Base-by-base conservation (phyloP, 305 asterid species). In the Solanum hybrid region DNA sequence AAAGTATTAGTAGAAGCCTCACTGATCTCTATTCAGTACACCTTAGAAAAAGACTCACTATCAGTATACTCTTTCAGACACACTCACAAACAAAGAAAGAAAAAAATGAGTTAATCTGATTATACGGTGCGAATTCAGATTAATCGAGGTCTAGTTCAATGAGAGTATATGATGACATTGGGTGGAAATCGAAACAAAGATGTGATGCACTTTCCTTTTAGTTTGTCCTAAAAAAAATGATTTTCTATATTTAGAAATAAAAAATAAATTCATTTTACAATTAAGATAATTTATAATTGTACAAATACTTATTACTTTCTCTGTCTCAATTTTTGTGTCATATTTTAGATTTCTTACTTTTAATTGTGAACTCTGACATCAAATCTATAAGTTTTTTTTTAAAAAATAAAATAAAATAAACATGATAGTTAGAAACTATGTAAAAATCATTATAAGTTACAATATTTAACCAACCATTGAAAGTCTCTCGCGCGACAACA, bases 1-100 rank as follows among this genome's bases (percentile, higher is more conserved):
- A 92, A 92, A 95, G 92, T 92, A 92, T 84, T 82, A 92, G 84
- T 91, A 91, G 60, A 80, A 60, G 84, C 14, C 92, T 91, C 91
- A 88, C 89, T 77, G 82, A 86, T 78, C 51, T 66, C 81, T 29
- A 46, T 82, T 46, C 73, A 82, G 87, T 82, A 82, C 87, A 82
- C 17, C 73, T 82, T 51, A 84, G 87, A 51, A 31, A 84, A 84
- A 51, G 75, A 51, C 86, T 14, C 75, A 71, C 90, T 81, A 76
- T 88, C 77, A 20, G 37, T 86, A 35, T 35, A 86, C 60, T 86
- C 69, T 71, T 11, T 51, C 10, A 51, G n/a, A 64, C 0, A 27
- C 7, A n/a, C 10, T 69, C 80, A 72, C 11, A 86, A 69, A 20
- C 2, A 31, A 60, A 86, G 37, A 4, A 64, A 5, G 56, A 7